A percentile compares a stretch with the other conserved stretches of the same genome.
phyloP scores from a whole-genome alignment of 2,329 filamentous ascomycete species.

The Hymenoscyphus repandus region DNA sequence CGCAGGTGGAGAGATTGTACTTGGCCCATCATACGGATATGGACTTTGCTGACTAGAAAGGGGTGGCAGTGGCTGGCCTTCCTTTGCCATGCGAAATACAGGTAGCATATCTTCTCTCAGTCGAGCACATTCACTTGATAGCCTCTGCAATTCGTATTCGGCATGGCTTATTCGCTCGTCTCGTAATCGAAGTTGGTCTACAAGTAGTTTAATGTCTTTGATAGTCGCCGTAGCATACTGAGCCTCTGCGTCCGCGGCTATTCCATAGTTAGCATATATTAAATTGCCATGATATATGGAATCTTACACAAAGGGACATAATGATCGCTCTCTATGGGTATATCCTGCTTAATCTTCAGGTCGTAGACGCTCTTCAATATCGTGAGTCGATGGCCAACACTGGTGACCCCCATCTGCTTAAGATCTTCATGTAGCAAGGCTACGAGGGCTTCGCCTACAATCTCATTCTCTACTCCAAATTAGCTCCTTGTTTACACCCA shows the following conservation, averaged over 20 bases:
- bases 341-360: slow-evolving; percentile 88
- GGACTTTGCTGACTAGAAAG: slow-evolving; percentile 25
- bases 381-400: slow-evolving; percentile 89
- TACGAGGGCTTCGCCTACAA: slow-evolving; percentile 85
- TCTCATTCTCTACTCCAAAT: slow-evolving; percentile 71
- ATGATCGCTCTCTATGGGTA: slow-evolving; percentile 86
- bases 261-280: slow-evolving; percentile 18
- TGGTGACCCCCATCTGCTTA: slow-evolving; percentile 89
- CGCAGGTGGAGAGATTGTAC: slow-evolving; percentile 50
- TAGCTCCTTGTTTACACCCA: slow-evolving; percentile 19
- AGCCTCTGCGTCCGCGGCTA: slow-evolving; percentile 83
- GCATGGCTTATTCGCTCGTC: slow-evolving; percentile 84
- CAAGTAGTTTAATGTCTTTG: slow-evolving; percentile 87
- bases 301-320: slow-evolving; percentile 85
- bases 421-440: slow-evolving; percentile 87
- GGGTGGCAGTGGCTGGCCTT: slow-evolving; percentile 77
- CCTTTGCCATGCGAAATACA: slow-evolving; percentile 84
- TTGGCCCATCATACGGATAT: slow-evolving; percentile 46
- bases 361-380: slow-evolving; percentile 96
- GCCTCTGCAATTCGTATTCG: slow-evolving; percentile 75
- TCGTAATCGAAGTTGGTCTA: slow-evolving; percentile 81
- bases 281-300: not conserved
- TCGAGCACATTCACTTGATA: slow-evolving; percentile 84
- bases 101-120: slow-evolving; percentile 89
- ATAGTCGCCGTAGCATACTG: slow-evolving; percentile 84